phyloP scores from a whole-genome alignment of 495 filamentous ascomycete species.

The Penicillium daleae region DNA sequence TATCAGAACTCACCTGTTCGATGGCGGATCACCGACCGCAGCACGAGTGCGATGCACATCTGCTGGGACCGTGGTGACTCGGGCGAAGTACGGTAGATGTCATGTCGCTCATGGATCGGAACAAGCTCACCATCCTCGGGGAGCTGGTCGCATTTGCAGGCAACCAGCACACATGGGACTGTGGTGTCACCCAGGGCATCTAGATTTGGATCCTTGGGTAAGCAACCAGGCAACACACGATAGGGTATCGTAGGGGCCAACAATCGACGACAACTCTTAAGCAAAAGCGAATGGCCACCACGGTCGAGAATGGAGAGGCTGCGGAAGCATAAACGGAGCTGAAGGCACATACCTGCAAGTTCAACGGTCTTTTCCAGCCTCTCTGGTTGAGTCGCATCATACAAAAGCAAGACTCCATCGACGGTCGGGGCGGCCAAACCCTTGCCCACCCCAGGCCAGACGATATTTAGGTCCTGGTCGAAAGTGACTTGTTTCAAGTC shows the following conservation, averaged over 20 bases:
- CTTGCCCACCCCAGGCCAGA: slow-evolving; percentile 76
- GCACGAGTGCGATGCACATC: slow-evolving; percentile 75
- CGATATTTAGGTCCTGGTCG: slow-evolving; percentile 61
- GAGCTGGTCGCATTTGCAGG: slow-evolving; percentile 84
- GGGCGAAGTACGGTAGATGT: slow-evolving; percentile 72
- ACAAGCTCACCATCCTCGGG: slow-evolving; percentile 47
- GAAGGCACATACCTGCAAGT: slow-evolving; percentile 51
- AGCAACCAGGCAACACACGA: background rate
- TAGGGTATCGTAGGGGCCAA: background rate
- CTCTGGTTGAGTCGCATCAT: slow-evolving; percentile 78
- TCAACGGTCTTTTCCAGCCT: slow-evolving; percentile 69
- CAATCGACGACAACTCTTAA: background rate
- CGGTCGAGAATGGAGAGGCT: background rate
- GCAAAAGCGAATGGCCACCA: background rate
- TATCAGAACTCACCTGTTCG: slow-evolving; percentile 62
- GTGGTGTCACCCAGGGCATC: slow-evolving; percentile 68
- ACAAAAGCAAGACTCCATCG: slow-evolving; percentile 82
- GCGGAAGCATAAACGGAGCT: background rate
- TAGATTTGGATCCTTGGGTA: slow-evolving; percentile 35
- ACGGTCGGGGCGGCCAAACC: slow-evolving; percentile 70
- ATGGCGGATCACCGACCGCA: slow-evolving; percentile 67
- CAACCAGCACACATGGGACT: slow-evolving; percentile 76
- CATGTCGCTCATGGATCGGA: slow-evolving; percentile 60
- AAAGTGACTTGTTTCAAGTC: slow-evolving; percentile 43
- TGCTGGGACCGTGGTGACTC: slow-evolving; percentile 73